Base-by-base conservation (phyloP, 169 alveolate genomes). In the Sarcocystis neurona region DNA sequence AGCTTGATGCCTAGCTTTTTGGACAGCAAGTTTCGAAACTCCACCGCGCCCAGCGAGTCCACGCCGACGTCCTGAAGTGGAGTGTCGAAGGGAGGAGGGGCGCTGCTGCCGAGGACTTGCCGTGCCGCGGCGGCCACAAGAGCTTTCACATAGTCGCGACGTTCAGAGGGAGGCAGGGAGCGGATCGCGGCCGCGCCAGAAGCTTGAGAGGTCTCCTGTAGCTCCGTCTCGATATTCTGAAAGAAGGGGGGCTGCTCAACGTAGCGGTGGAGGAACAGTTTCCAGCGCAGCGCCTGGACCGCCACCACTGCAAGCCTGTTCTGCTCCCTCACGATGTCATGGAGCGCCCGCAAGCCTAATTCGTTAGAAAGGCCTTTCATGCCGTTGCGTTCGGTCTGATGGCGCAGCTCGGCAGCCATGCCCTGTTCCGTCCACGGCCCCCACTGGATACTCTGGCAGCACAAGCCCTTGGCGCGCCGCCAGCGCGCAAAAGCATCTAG, bases 1-100 rank as follows among this genome's bases (percentile, higher is more conserved):
- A 92, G 92, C 46, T 92, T 87, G 44, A 92, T 56, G 27, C 89
- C 94, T 30, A 92, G 87, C 74, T 85, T 85, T n/a, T 63, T 58
- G 44, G 94, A 47, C 74, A 94, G 84, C 56, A 90, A 84, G 85
- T 94, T 93, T 27, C 97, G 93, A 79, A 94, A 90, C 85, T 94
- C 97, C 39, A 94, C 94, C 0, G 96, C 97, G 18, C 95, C 92
- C 46, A 94, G 84, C 32, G 97, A 94, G 85, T 94, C 97, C 23
- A 94, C 88, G n/a, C 97, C 97, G 4, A 93, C 68, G 30, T 93
- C 96, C 87, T 56, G 89, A 63, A 94, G 75, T 0, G 95, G 92
- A 27, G 87, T 34, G 70, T 87, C 94, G 41, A 84, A 63, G 46
- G 90, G 68, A 6, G 91, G 92, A 23, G 85, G 66, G 53, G 63